These are phyloP conservation scores for Blastocystis sp. DNA, from an alignment of 352 stramenopile genomes.

Conservation along the genomic window DNA sequence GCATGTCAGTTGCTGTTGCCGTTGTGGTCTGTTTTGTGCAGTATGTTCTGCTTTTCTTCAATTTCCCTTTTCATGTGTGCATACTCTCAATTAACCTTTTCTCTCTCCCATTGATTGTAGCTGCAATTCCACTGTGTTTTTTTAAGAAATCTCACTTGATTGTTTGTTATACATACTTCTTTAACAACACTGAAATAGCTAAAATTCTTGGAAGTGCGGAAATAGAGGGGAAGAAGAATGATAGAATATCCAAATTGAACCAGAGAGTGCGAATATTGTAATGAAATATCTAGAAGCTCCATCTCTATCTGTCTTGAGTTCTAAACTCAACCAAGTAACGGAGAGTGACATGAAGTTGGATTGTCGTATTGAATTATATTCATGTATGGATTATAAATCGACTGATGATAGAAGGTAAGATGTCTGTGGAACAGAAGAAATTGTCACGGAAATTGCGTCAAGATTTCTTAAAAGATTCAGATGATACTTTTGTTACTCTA, in stretches of 20 bases:
- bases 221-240: too few relatives aligned
- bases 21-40: not conserved
- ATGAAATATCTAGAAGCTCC: conserved; percentile 58
- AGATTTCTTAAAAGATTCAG: not conserved
- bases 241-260: too few relatives aligned
- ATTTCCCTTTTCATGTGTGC: not conserved
- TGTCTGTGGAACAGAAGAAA: conserved; percentile 39
- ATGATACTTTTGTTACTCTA: not conserved
- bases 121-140: not conserved
- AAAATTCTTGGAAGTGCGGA: too few relatives aligned
- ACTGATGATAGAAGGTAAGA: not conserved
- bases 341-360: conserved; percentile 51
- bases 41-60: not conserved
- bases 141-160: not conserved
- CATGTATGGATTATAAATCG: not conserved
- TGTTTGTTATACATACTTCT: not conserved
- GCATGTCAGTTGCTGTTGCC: not conserved
- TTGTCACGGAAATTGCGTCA: conserved; percentile 41
- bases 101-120: not conserved
- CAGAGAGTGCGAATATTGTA: not conserved
- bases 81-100: not conserved
- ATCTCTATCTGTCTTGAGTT: conserved; percentile 13
- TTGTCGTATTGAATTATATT: conserved; percentile 58
- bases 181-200: too few relatives aligned
- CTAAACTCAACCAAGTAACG: conserved; percentile 51